Evolutionary conservation across 2,329 filamentous ascomycete genomes (phyloP), one percentile per base, ranked within the genome.

Genomic region (Xylaria sp.): DNA sequence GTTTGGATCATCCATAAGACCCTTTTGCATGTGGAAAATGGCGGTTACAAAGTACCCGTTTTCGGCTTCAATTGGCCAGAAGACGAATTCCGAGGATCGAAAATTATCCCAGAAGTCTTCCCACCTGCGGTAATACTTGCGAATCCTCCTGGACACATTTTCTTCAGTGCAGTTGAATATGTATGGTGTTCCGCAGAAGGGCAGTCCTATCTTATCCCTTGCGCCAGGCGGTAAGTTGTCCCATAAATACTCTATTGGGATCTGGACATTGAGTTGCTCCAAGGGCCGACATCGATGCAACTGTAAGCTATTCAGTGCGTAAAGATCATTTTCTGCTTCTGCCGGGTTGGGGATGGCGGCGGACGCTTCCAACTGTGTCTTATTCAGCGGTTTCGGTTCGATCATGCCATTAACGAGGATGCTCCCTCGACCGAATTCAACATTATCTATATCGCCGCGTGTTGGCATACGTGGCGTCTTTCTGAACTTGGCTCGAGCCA

Each of bases 371-470:
- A 68, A 18, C 0, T 5, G 2, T n/a, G 25, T 25, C 41, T 12
- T 59, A 12, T 25, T 56, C 10, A 1, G 9, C 13, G 60, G 55
- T 18, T 70, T 66, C 12, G 53, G 30, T 30, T 53, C 62, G 25
- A 72, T 72, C 23, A 72, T 36, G 18, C 70, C 68, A 28, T 72
- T 72, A 25, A 64, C 66, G 32, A 70, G 66, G 9, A 70, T 50
- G 25, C 60, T 57, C 20, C 18, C 63, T 13, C 69, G 66, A 32
- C 45, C 46, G 41, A 59, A 69, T 34, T 65, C 23, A 2, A 60
- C 59, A 4, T 2, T 28, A 41, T 66, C 60, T 10, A 45, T 20
- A 2, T 23, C 18, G 20, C 69, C 69, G n/a, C 56, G 5, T 20
- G 1, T 1, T 1, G 56, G 25, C 32, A 25, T 10, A 30, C n/a